A percentile compares a stretch with the other conserved stretches of the same genome.
phyloP scores from a whole-genome alignment of 352 stramenopile species.

The Globisporangium solare region DNA sequence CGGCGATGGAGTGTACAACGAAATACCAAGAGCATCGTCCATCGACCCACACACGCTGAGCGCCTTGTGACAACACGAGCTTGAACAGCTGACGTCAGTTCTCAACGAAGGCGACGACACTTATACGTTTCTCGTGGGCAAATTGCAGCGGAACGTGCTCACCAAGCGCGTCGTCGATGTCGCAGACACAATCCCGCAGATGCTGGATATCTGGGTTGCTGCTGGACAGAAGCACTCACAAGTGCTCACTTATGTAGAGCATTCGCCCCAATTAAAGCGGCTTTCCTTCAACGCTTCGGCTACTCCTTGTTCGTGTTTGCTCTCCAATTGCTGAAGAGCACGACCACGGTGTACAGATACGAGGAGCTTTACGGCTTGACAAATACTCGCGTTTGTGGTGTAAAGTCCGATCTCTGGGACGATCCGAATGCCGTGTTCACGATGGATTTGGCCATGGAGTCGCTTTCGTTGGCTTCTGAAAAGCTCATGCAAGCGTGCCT shows the following conservation, averaged over 20 bases:
- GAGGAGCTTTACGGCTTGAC: conserved; percentile 53
- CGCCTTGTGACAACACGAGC: conserved; percentile 10
- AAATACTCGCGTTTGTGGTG: conserved; percentile 45
- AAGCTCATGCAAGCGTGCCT: conserved; percentile 44
- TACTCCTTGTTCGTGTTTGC: conserved; percentile 58
- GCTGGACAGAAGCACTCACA: conserved; percentile 68
- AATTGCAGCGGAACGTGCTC: conserved; percentile 35
- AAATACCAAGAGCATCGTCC: neutral
- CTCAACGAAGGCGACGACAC: conserved; percentile 63
- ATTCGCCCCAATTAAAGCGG: conserved; percentile 14
- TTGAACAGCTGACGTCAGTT: conserved; percentile 18
- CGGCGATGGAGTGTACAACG: neutral
- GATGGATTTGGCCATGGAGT: conserved; percentile 49
- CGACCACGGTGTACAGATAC: conserved; percentile 59
- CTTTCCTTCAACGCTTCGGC: conserved; percentile 46
- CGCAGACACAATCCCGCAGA: conserved; percentile 37
- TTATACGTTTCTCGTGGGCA: conserved; percentile 43
- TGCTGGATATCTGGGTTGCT: conserved; percentile 63
- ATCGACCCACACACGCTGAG: conserved; percentile 14
- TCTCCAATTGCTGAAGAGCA: conserved; percentile 49
- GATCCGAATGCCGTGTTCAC: conserved; percentile 29
- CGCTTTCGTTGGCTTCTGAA: conserved; percentile 50
- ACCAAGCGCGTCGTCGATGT: conserved; percentile 26
- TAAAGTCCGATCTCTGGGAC: conserved; percentile 31
- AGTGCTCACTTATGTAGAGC: conserved; percentile 36